Evolutionary conservation across 1,139 yeast genomes (phyloP).

Genomic region (Candida smagusa): DNA sequence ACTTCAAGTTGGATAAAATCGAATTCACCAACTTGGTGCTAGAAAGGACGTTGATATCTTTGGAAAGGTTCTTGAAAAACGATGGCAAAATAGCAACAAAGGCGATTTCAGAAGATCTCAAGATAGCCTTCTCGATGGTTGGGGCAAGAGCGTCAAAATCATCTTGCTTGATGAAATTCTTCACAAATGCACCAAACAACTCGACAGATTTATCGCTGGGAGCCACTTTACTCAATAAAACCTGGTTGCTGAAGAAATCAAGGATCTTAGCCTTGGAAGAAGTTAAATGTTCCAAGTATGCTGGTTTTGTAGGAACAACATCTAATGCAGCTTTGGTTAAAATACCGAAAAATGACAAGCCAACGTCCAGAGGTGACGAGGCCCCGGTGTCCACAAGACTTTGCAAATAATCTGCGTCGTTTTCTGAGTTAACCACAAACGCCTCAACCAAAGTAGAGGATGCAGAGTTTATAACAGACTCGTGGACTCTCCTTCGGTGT

Average conservation of each 20-base stretch:
- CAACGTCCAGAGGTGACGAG: slow-evolving; percentile 8
- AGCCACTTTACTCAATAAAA: slow-evolving; percentile 42
- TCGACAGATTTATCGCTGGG: slow-evolving; percentile 26
- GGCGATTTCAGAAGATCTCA: slow-evolving; percentile 79
- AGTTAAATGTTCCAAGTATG: slow-evolving; percentile 21
- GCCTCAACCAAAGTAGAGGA: slow-evolving; percentile 23
- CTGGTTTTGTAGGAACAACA: slow-evolving; percentile 40
- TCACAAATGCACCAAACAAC: slow-evolving; percentile 38
- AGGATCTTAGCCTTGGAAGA: slow-evolving; percentile 8
- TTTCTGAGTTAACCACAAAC: slow-evolving; percentile 9
- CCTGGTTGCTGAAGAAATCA: slow-evolving; percentile 33
- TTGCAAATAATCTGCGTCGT: slow-evolving; percentile 6
- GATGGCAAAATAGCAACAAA: slow-evolving; percentile 52
- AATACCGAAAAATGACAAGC: slow-evolving; percentile 34
- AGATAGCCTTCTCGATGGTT: slow-evolving; percentile 66
- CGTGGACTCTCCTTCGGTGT: slow-evolving; percentile 49
- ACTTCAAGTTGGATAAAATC: slow-evolving; percentile 63
- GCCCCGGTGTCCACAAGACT: slow-evolving; percentile 5
- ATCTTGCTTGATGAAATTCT: slow-evolving; percentile 39
- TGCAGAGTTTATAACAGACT: slow-evolving; percentile 39
- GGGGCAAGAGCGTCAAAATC: slow-evolving; percentile 53
- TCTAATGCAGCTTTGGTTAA: slow-evolving; percentile 37
- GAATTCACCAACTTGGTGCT: slow-evolving; percentile 55
- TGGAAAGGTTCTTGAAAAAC: slow-evolving; percentile 37
- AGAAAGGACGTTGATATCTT: slow-evolving; percentile 22